Evolutionary conservation across 768 basidiomycete species (phyloP).

Genomic region (Ramaria sp.): DNA sequence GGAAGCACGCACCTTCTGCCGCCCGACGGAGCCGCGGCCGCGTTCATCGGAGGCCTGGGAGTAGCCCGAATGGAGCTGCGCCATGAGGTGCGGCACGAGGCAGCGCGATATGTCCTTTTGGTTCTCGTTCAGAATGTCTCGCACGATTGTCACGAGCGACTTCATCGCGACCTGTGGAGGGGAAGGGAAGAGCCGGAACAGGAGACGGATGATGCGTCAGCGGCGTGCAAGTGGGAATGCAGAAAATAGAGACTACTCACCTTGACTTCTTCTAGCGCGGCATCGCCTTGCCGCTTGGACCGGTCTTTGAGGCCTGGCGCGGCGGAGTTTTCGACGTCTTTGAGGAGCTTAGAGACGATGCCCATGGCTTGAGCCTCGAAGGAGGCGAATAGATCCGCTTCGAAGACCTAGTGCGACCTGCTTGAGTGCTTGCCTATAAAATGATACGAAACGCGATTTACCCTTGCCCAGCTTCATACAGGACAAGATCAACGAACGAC

Average conservation of each 20-base stretch:
- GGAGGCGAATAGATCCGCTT: constrained; percentile 41
- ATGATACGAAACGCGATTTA: background rate
- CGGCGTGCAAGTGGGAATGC: background rate
- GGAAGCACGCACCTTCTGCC: constrained; percentile 38
- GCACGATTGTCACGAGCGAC: constrained; percentile 37
- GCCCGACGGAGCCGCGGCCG: constrained; percentile 45
- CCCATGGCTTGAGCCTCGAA: constrained; percentile 31
- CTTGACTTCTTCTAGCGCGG: constrained; percentile 40
- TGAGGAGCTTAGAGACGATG: constrained; percentile 33
- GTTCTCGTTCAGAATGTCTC: constrained; percentile 37
- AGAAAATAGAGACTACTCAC: constrained; percentile 2
- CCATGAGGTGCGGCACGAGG: constrained; percentile 46
- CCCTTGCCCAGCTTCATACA: background rate
- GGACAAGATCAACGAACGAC: too few species aligned
- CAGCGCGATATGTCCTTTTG: constrained; percentile 53
- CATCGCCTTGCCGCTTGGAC: constrained; percentile 37
- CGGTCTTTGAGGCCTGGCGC: constrained; percentile 43
- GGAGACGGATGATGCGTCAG: too few species aligned
- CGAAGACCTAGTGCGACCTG: constrained; percentile 49
- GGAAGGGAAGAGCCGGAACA: too few species aligned
- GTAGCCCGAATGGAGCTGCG: constrained; percentile 41
- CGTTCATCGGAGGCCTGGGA: constrained; percentile 41
- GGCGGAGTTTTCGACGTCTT: constrained; percentile 41
- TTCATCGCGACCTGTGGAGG: constrained; percentile 26
- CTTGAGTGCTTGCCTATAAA: background rate